These are phyloP conservation scores for Hagleromyces aurorensis DNA, from an alignment of 805 yeast species.

Conservation along the genomic window DNA sequence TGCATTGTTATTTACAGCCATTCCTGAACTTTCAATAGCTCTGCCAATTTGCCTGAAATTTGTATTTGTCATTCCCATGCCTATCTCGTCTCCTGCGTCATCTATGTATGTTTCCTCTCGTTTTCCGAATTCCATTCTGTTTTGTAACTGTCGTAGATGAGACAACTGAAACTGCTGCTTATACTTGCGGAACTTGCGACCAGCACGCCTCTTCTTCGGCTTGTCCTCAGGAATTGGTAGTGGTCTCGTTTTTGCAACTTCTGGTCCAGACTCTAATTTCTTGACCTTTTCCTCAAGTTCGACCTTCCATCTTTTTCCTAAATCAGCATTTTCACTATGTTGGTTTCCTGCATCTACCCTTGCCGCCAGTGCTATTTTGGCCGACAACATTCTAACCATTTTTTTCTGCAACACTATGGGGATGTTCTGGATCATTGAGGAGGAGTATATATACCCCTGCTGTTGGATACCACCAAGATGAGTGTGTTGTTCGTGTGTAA, in stretches of 20 bases:
- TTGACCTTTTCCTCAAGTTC: conserved; percentile 61
- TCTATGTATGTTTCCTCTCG: conserved; percentile 56
- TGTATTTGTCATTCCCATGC: conserved; percentile 59
- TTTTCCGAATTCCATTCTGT: conserved; percentile 76
- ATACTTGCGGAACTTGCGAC: conserved; percentile 67
- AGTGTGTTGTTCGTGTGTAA: conserved; percentile 28
- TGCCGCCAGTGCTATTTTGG: conserved; percentile 74
- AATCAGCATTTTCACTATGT: conserved; percentile 29
- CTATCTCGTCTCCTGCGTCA: conserved; percentile 71
- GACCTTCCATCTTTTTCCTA: conserved; percentile 50
- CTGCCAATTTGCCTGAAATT: conserved; percentile 9
- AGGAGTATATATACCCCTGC: conserved; percentile 60
- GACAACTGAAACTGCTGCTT: conserved; percentile 77
- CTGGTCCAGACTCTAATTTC: conserved; percentile 73
- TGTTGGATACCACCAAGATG: conserved; percentile 43
- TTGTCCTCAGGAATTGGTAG: conserved; percentile 66
- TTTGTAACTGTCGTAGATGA: conserved; percentile 74
- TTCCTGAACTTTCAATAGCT: conserved; percentile 19
- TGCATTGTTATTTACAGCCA: conserved; percentile 40
- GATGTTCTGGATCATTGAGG: conserved; percentile 50
- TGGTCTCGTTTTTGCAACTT: conserved; percentile 58
- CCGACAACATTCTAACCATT: conserved; percentile 72
- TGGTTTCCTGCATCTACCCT: conserved; percentile 59
- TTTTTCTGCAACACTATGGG: conserved; percentile 54
- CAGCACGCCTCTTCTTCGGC: conserved; percentile 80